Evolutionary conservation across 2,329 filamentous ascomycete genomes (phyloP), one percentile per base, ranked within the genome.

Genomic region (Aspergillus transmontanensis): DNA sequence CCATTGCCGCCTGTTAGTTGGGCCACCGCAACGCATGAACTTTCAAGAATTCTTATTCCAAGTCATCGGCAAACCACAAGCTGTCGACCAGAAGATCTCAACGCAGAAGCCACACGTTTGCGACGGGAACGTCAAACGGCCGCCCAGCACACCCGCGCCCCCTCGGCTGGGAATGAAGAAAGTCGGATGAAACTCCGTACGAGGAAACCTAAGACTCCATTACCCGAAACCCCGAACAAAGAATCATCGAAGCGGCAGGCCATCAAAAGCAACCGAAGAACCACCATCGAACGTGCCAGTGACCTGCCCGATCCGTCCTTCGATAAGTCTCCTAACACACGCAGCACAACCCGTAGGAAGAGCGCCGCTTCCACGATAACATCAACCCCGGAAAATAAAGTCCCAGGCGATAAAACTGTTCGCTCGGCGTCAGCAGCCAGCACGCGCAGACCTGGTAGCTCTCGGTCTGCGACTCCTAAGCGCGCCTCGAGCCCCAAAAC

Each of bases 1-100:
- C 91, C 92, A 10, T 86, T 90, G 1, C 93, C 94, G 3, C 90
- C 94, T 51, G 90, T 98, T 0, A 86, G 91, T 50, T 98, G 94
- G 95, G 86, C 89, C 0, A 86, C 90, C 32, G 93, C 94, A n/a
- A 86, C 92, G 0, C 87, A 92, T 70, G 93, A 96, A 74, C 81
- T 98, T 14, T 91, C 89, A 71, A 93, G 92, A 73, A 77, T 96
- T 5, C 85, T 98, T 26, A 90, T 97, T 61, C 95, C 94, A 0
- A 83, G 82, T 0, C 85, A 90, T 68, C 86, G 93, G 4, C 87
- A 93, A 69, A 93, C 90, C 0, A 84, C 84, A 58, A 97, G 93
- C 78, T 92, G 86, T 77, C 90, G 83, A 36, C 85, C 89, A 10
- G 91, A 96, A 69, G 93, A 97, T 53, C 83, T 98, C 7, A 90